phyloP scores from a whole-genome alignment of 768 basidiomycete genomes.

The Mycena kentingensis region DNA sequence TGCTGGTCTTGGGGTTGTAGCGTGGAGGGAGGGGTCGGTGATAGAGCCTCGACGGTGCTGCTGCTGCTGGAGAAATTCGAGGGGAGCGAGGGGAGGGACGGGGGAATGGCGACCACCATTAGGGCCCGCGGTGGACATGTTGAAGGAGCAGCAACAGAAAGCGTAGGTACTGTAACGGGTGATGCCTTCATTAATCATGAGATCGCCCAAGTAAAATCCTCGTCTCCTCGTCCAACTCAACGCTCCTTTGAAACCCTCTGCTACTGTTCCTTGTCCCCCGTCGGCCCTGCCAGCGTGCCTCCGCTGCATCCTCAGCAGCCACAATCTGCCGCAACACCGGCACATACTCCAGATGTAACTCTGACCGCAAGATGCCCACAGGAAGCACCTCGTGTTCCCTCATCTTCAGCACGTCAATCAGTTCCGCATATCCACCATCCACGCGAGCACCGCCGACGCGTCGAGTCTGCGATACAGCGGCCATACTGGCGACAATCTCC shows the following conservation, averaged over 20 bases:
- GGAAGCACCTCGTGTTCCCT: slow-evolving; percentile 47
- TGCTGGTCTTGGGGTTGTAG: slow-evolving; percentile 37
- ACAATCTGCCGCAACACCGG: slow-evolving; percentile 71
- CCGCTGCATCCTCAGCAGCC: slow-evolving; percentile 60
- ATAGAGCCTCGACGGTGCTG: slow-evolving; percentile 83
- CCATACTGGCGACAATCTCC: slow-evolving; percentile 50
- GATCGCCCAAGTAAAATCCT: neutral
- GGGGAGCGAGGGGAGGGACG: slow-evolving; percentile 66
- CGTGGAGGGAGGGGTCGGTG: slow-evolving; percentile 80
- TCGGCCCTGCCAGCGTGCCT: slow-evolving; percentile 32
- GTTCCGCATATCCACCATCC: slow-evolving; percentile 37
- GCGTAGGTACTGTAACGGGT: too few species aligned
- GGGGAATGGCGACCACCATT: slow-evolving; percentile 53
- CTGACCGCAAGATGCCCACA: slow-evolving; percentile 42
- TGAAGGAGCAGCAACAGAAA: too few species aligned
- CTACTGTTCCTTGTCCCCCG: slow-evolving; percentile 67
- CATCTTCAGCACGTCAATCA: slow-evolving; percentile 52
- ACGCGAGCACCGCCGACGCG: slow-evolving; percentile 43
- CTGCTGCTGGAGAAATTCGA: slow-evolving; percentile 79
- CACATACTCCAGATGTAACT: slow-evolving; percentile 66
- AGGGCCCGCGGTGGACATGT: slow-evolving; percentile 33
- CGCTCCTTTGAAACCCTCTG: slow-evolving; percentile 44
- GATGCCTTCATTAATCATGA: too few species aligned
- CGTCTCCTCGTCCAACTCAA: slow-evolving; percentile 39
- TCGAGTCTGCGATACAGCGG: slow-evolving; percentile 50